Evolutionary conservation across 768 basidiomycete species (phyloP).

Genomic region (Fistulinella prunicolor): DNA sequence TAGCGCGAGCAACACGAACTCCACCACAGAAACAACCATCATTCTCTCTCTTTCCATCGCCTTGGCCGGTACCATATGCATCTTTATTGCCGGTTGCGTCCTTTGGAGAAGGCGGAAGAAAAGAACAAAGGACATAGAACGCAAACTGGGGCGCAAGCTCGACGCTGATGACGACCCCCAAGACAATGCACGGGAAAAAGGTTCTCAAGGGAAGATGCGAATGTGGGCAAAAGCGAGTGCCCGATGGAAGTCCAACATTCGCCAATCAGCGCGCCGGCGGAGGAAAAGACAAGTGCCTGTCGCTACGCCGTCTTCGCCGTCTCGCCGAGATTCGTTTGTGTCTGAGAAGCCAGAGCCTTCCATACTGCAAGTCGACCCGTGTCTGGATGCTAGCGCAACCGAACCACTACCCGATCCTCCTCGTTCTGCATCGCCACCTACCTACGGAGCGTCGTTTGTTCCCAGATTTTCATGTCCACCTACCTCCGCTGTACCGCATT

Average conservation of each 20-base stretch:
- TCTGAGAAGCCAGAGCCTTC: constrained; percentile 8
- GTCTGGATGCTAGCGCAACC: neutral
- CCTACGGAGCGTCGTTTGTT: constrained; percentile 40
- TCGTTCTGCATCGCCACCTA: constrained; percentile 38
- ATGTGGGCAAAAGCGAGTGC: constrained; percentile 64
- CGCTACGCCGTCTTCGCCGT: constrained; percentile 2
- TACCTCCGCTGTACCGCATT: constrained; percentile 5
- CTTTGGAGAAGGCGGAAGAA: constrained; percentile 50
- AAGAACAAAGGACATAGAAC: constrained; percentile 51
- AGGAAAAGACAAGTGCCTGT: constrained; percentile 23
- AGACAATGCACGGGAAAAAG: constrained; percentile 40
- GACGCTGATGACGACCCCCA: constrained; percentile 25
- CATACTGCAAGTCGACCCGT: neutral
- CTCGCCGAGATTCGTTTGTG: constrained; percentile 29
- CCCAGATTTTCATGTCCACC: constrained; percentile 6
- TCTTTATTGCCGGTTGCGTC: constrained; percentile 59
- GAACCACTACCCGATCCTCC: constrained; percentile 11
- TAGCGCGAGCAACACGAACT: constrained; percentile 7
- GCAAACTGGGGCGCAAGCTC: constrained; percentile 34
- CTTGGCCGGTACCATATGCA: constrained; percentile 58
- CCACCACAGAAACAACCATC: constrained; percentile 39
- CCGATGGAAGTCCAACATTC: constrained; percentile 65
- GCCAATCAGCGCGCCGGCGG: constrained; percentile 59
- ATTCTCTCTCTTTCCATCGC: constrained; percentile 59
- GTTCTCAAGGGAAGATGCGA: constrained; percentile 50